These are phyloP conservation scores for Annona squamosa DNA, from an alignment of 164 flowering plant species.

Conservation along the genomic window DNA sequence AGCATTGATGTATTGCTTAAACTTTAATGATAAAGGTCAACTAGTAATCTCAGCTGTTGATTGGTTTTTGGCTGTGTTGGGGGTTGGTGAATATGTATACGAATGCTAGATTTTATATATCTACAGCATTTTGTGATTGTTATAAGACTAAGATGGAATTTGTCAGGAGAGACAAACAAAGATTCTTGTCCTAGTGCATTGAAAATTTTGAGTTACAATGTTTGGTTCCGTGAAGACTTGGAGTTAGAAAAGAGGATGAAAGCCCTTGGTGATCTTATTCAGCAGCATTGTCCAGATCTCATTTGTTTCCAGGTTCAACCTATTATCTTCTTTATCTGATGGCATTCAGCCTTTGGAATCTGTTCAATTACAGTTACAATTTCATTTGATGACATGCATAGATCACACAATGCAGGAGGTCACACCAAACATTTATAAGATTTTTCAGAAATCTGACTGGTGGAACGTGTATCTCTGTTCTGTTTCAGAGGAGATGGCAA, in stretches of 20 bases:
- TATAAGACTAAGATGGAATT: neutral
- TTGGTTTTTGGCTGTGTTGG: neutral
- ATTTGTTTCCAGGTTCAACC: slow-evolving; percentile 83
- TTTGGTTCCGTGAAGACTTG: slow-evolving; percentile 92
- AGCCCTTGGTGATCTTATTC: slow-evolving; percentile 75
- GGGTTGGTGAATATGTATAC: neutral
- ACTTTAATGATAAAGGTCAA: neutral
- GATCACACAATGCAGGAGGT: slow-evolving; percentile 58
- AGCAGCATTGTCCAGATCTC: slow-evolving; percentile 66
- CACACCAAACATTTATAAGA: slow-evolving; percentile 57
- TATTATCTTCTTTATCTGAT: neutral
- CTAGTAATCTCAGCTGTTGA: neutral
- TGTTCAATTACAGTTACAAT: neutral
- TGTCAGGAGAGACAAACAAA: slow-evolving; percentile 19
- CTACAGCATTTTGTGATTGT: neutral
- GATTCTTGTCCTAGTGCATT: slow-evolving; percentile 14
- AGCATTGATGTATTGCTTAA: neutral
- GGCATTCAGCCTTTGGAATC: neutral
- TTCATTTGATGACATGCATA: neutral
- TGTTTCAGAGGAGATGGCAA: slow-evolving; percentile 36
- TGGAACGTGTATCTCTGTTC: slow-evolving; percentile 79
- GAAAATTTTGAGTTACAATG: slow-evolving; percentile 80
- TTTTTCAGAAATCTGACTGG: slow-evolving; percentile 64
- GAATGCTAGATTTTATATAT: too few species aligned
- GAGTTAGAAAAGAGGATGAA: slow-evolving; percentile 78